Conservation (phyloP, 2,329 filamentous ascomycete species). For the Arachnopeziza araneosa region DNA sequence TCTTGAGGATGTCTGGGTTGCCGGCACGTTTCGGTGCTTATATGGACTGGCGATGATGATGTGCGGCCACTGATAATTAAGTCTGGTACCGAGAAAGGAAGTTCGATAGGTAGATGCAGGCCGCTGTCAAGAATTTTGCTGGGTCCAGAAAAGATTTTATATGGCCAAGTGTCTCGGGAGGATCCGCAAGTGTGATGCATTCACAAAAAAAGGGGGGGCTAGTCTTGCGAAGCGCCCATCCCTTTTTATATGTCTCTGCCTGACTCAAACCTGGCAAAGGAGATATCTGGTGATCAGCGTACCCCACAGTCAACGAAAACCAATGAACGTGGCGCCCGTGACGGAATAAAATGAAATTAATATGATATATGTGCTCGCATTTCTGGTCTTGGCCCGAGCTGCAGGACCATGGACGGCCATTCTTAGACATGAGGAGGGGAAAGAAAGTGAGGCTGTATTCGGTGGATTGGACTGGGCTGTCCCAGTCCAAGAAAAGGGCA, state of each 20-base stretch:
- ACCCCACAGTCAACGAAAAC: background rate
- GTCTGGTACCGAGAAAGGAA: background rate
- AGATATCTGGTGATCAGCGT: background rate
- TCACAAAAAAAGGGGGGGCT: background rate
- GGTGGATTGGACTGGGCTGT: background rate
- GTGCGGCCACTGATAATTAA: background rate
- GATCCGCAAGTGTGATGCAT: background rate
- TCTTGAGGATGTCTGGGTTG: background rate
- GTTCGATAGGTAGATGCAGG: background rate
- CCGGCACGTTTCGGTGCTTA: background rate
- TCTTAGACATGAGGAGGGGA: background rate
- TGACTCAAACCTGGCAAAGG: background rate
- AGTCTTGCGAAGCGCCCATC: background rate
- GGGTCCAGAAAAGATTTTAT: background rate
- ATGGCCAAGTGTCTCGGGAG: background rate
- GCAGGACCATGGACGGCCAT: slow-evolving; percentile 1
- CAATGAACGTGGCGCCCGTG: slow-evolving; percentile 5
- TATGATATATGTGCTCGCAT: background rate
- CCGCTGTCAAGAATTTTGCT: background rate
- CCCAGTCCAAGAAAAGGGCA: background rate
- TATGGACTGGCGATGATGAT: background rate
- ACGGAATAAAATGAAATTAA: slow-evolving; percentile 2
- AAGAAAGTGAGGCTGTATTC: slow-evolving; percentile 15
- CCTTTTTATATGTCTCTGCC: background rate
- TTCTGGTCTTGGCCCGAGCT: background rate